Base-by-base conservation (phyloP, 768 basidiomycete species). In the Suillus variegatus region DNA sequence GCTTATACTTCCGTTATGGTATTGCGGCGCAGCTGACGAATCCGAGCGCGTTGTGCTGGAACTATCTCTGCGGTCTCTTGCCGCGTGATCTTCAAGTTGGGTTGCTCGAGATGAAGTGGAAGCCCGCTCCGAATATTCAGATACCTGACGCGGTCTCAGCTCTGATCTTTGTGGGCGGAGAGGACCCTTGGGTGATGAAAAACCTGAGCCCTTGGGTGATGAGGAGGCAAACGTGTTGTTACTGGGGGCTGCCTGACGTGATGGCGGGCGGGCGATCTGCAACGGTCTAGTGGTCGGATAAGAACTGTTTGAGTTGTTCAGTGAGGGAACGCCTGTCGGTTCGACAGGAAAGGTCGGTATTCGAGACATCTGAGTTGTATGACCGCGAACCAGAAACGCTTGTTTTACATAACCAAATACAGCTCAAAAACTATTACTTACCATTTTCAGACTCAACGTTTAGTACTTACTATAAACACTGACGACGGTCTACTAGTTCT, bases 161-260 rank as follows among this genome's bases (percentile, higher is more conserved):
- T 90, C 90, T 16, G 90, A 91, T 72, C 89, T 80, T 72, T 86
- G 85, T 16, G 90, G 90, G 56, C 90, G 84, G 60, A 84, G 79
- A 20, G 90, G 89, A 20, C 85, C 85, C 66, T 79, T 77, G 12
- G 82, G 78, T 16, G 82, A 77, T 52, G 82, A 75, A 64, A 80
- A 80, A 43, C 78, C 74, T 64, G 79, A 75, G 60, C 74, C 72
- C 64, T 75, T 80, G 64, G 82, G 81, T 32, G 80, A 67, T 35
- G 80, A 67, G 20, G 82, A 74, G 43, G 72, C 51, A 52, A 76
- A 72, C 43, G 80, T 68, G 66, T 73, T 68, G 74, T 80, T 85
- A 70, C 77, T 81, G 63, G 86, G 85, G 41, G 86, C 86, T 51
- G 81, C 82, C 35, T 87, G 85, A 65, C 82, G 80, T 60, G 86